Base-by-base conservation (phyloP, 2,329 filamentous ascomycete genomes). In the Dactylella cylindrospora region DNA sequence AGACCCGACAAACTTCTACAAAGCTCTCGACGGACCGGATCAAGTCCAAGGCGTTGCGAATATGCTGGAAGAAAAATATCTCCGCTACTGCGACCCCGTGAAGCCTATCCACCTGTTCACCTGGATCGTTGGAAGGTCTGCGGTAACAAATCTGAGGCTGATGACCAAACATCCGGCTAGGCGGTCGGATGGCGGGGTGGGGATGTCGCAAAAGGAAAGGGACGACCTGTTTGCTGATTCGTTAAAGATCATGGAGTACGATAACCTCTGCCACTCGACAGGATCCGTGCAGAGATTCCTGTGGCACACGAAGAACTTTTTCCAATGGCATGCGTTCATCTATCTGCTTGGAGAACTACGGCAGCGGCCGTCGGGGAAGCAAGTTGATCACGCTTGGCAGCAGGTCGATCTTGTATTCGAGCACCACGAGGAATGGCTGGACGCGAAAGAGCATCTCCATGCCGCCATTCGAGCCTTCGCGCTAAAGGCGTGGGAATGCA, bases 61-160 rank as follows among this genome's bases (percentile, higher is more conserved):
- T 1, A 68, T 67, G 3, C 66, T 77, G 17, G 75, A 77, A 47
- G 69, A 71, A 28, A 75, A 73, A 6, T 77, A 72, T 45, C 68
- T 77, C 7, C 71, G 75, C 3, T 76, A 76, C 62, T 76, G 74
- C 66, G 75, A 78, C 46, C 69, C 75, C 1, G 61, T 73, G 9
- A 70, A 73, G 13, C 74, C 74, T 0, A 50, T 76, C 0, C 75
- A 77, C 44, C 50, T 68, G 67, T 38, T 72, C 22, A 69, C 70
- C 9, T 65, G 70, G 15, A 65, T 66, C 36, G 41, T 70, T 12
- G 70, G 67, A 3, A 62, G 71, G 19, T 68, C 68, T 0, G 70
- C 68, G 1, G 67, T 70, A 17, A 69, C 66, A 33, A 70, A 68
- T 7, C 68, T 72, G 9, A 67, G 68, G 46, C 66, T 72, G 7